Conservation (phyloP, 768 basidiomycete species). For the Boletus rubropictus region DNA sequence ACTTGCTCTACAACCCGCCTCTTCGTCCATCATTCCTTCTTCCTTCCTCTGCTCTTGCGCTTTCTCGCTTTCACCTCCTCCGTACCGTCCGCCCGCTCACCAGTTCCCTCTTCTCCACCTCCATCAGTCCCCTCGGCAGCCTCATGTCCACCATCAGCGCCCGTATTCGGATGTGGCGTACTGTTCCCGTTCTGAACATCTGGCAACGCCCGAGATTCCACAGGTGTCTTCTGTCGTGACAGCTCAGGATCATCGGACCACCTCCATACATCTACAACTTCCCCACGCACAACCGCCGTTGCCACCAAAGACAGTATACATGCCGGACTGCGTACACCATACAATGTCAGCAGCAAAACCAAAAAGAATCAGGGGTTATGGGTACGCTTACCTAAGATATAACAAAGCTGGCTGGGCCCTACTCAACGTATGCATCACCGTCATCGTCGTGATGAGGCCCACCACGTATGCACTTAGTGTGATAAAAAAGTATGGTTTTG, state of each 20-base stretch:
- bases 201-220: slow-evolving; percentile 11
- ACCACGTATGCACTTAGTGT: slow-evolving; percentile 64
- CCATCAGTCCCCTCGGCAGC: slow-evolving; percentile 1
- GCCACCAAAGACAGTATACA: slow-evolving; percentile 66
- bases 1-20: too few relatives aligned
- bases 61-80: slow-evolving; percentile 13
- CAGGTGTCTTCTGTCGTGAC: slow-evolving; percentile 14
- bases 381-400: slow-evolving; percentile 69
- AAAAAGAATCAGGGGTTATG: not conserved
- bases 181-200: slow-evolving; percentile 14
- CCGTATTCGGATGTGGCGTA: slow-evolving; percentile 13
- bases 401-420: slow-evolving; percentile 88
- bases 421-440: slow-evolving; percentile 73
- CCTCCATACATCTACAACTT: slow-evolving; percentile 61
- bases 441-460: slow-evolving; percentile 73
- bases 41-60: slow-evolving; percentile 17
- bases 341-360: not conserved
- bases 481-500: slow-evolving; percentile 72
- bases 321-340: slow-evolving; percentile 47
- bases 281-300: slow-evolving; percentile 58
- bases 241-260: slow-evolving; percentile 57
- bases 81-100: not conserved
- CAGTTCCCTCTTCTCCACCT: slow-evolving; percentile 9
- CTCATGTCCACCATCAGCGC: slow-evolving; percentile 14
- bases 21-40: too few relatives aligned